These are phyloP conservation scores for Tetratostichococcus sp. DNA, from an alignment of 139 green algal species.

Conservation along the genomic window DNA sequence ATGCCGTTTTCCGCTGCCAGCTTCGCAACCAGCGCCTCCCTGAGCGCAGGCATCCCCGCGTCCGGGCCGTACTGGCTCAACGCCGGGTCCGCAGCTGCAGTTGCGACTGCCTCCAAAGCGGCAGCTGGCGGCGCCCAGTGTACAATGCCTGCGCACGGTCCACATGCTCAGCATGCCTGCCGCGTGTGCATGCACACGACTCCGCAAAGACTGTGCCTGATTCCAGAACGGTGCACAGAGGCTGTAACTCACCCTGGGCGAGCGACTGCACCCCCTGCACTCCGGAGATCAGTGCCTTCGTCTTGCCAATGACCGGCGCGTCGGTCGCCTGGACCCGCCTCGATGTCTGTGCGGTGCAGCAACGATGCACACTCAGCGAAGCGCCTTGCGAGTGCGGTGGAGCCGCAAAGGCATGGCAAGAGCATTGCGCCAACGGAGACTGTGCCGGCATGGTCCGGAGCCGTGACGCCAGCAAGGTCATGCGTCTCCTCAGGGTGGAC, in stretches of 20 bases:
- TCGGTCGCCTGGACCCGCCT: constrained; percentile 60
- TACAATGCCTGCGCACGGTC: constrained; percentile 54
- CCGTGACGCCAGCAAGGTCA: no score
- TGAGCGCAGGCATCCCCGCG: constrained; percentile 71
- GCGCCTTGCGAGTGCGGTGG: no score
- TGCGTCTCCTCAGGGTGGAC: no score
- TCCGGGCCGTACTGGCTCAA: constrained; percentile 63
- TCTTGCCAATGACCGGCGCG: constrained; percentile 68
- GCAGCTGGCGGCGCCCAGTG: constrained; percentile 68
- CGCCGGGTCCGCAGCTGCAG: background rate
- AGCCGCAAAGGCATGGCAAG: no score
- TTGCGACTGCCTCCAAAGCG: constrained; percentile 45
- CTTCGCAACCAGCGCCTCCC: constrained; percentile 69
- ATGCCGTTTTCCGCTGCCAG: constrained; percentile 69
- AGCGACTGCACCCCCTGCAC: constrained; percentile 45
- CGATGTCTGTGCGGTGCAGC: constrained; percentile 33
- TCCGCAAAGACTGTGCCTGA: no score
- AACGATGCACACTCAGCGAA: no score
- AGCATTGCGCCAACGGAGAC: no score
- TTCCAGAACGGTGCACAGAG: no score
- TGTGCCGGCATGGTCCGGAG: no score
- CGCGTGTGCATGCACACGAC: no score
- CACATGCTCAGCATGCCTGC: background rate
- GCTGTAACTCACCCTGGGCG: constrained; percentile 51
- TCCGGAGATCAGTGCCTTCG: constrained; percentile 52